Evolutionary conservation across 352 stramenopile species (phyloP).

Genomic region (Achlya hypogyna): DNA sequence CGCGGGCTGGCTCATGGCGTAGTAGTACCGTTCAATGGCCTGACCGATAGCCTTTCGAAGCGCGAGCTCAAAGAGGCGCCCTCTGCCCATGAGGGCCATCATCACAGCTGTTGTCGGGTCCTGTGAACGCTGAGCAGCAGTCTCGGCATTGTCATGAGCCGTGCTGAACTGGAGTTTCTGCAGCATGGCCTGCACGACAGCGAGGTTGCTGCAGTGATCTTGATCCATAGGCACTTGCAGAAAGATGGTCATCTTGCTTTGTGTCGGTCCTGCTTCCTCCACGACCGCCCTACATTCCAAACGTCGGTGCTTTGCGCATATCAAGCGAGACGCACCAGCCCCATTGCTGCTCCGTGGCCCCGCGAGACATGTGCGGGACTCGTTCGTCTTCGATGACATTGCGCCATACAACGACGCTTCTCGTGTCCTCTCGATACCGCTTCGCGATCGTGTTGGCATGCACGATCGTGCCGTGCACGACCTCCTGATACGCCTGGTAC

Average conservation of each 20-base stretch:
- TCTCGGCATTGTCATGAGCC: not conserved
- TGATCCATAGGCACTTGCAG: not conserved
- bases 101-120: not conserved
- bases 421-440: not conserved
- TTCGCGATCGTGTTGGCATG: conserved; percentile 8
- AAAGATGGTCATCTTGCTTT: not conserved
- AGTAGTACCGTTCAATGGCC: not conserved
- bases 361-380: conserved; percentile 5
- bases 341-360: not conserved
- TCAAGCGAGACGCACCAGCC: not conserved
- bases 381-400: not conserved
- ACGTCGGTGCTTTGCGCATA: not conserved
- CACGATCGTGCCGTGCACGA: not conserved
- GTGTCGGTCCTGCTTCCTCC: not conserved
- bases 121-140: not conserved
- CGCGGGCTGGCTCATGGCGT: not conserved
- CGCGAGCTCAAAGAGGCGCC: conserved; percentile 1
- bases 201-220: not conserved
- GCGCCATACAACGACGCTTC: not conserved
- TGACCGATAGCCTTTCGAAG: not conserved
- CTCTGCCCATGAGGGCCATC: not conserved
- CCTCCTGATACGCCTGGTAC: not conserved
- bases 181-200: not conserved
- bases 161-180: not conserved
- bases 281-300: not conserved